A percentile compares a stretch with the other conserved stretches of the same genome.
These are phyloP conservation scores for Curvularia spicifera DNA, from an alignment of 2,329 filamentous ascomycete species.

Conservation along the genomic window DNA sequence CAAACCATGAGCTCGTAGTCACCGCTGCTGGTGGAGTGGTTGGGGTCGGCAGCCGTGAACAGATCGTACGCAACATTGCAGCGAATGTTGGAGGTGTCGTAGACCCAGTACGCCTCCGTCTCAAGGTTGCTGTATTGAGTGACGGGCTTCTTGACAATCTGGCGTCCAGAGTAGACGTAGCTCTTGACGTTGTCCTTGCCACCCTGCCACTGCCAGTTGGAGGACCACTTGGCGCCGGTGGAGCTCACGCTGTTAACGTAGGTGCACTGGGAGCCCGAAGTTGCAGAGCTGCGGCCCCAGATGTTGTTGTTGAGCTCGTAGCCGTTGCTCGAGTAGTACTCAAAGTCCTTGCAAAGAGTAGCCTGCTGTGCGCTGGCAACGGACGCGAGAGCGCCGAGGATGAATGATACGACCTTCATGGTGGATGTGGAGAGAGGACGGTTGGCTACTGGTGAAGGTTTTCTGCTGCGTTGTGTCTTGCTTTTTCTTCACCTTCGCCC, in stretches of 20 bases:
- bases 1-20: slow-evolving; percentile 39
- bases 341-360: slow-evolving; percentile 29
- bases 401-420: slow-evolving; percentile 15
- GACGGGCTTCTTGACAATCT: slow-evolving; percentile 26
- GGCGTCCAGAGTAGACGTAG: slow-evolving; percentile 31
- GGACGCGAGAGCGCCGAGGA: slow-evolving; percentile 13
- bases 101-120: slow-evolving; percentile 30
- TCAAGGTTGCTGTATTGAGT: slow-evolving; percentile 29
- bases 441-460: not conserved
- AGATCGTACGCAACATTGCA: slow-evolving; percentile 38
- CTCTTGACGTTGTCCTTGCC: slow-evolving; percentile 35
- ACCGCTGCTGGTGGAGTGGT: slow-evolving; percentile 32
- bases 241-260: slow-evolving; percentile 25
- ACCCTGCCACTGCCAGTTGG: slow-evolving; percentile 28
- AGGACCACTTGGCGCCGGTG: slow-evolving; percentile 26
- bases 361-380: slow-evolving; percentile 12
- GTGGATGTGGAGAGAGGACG: not conserved
- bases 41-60: slow-evolving; percentile 31
- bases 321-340: slow-evolving; percentile 28
- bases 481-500: not conserved
- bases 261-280: slow-evolving; percentile 27
- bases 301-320: slow-evolving; percentile 37
- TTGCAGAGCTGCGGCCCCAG: slow-evolving; percentile 29
- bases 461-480: not conserved
- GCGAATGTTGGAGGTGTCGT: slow-evolving; percentile 25